Conservation (phyloP, 192 early-diverging fungal genomes). For the Entophlyctis luteolus region DNA sequence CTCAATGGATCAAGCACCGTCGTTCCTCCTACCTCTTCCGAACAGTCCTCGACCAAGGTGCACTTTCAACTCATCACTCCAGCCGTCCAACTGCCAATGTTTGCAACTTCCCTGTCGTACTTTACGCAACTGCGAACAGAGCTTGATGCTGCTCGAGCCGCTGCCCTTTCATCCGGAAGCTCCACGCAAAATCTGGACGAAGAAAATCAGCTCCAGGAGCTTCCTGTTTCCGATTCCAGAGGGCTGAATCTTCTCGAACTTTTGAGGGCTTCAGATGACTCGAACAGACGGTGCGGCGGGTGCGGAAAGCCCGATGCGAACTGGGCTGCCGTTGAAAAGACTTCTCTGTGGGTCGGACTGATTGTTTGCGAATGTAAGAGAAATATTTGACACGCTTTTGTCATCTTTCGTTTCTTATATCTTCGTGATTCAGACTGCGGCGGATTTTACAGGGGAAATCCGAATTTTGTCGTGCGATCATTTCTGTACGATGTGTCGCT, state of each 20-base stretch:
- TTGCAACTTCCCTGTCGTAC: background rate
- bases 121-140: background rate
- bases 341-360: background rate
- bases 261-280: background rate
- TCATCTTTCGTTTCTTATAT: background rate
- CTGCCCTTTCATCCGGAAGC: background rate
- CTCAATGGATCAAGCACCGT: background rate
- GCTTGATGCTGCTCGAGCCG: background rate
- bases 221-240: background rate
- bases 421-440: constrained; percentile 1
- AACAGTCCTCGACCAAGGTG: background rate
- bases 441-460: constrained; percentile 6
- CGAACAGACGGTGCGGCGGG: constrained; percentile 12
- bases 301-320: background rate
- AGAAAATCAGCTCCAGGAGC: background rate
- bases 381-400: background rate
- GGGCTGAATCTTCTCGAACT: background rate
- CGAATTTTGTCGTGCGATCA: constrained; percentile 17
- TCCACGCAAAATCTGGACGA: background rate
- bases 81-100: background rate
- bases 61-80: constrained; percentile 17
- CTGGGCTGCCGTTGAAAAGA: constrained; percentile 12
- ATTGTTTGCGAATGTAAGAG: constrained; percentile 23
- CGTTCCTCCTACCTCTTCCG: background rate
- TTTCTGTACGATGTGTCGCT: constrained; percentile 23